A percentile compares a stretch with the other conserved stretches of the same genome.
Conservation (phyloP, 352 stramenopile species). For the Pythium chondricola region DNA sequence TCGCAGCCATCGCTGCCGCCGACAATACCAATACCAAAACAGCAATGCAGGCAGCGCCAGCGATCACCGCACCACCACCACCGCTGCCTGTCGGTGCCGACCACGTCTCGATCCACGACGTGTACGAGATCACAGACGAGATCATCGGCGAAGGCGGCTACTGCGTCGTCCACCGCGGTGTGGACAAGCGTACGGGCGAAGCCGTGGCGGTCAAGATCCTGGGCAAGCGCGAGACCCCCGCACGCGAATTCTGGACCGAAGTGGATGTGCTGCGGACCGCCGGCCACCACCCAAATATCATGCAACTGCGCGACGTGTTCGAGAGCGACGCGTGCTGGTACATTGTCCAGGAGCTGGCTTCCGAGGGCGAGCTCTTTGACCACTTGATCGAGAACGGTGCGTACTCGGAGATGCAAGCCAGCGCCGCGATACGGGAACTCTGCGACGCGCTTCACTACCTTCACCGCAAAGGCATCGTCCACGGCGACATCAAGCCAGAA, state of each 20-base stretch:
- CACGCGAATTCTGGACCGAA: conserved; percentile 79
- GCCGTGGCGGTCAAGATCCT: conserved; percentile 78
- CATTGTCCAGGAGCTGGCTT: conserved; percentile 78
- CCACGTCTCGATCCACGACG: conserved; percentile 41
- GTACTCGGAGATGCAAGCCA: conserved; percentile 82
- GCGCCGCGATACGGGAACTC: conserved; percentile 55
- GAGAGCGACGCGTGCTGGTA: conserved; percentile 72
- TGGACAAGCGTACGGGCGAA: conserved; percentile 57
- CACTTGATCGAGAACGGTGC: conserved; percentile 78
- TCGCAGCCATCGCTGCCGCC: not conserved
- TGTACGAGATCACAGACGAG: conserved; percentile 74
- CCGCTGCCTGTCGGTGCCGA: conserved; percentile 6
- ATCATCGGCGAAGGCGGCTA: conserved; percentile 79
- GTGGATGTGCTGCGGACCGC: conserved; percentile 71
- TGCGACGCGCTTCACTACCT: conserved; percentile 80
- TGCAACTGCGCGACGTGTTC: conserved; percentile 67
- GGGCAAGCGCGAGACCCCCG: conserved; percentile 68
- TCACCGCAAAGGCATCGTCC: conserved; percentile 83
- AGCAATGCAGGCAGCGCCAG: not conserved
- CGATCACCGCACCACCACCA: conserved; percentile 1
- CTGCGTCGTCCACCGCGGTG: conserved; percentile 67
- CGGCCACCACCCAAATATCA: conserved; percentile 72
- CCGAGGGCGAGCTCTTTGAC: conserved; percentile 86
- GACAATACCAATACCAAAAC: not conserved
- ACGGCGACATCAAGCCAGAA: conserved; percentile 87